Evolutionary conservation across 1,139 yeast genomes (phyloP), one percentile per base, ranked within the genome.

Genomic region (Yamadazyma triangularis): DNA sequence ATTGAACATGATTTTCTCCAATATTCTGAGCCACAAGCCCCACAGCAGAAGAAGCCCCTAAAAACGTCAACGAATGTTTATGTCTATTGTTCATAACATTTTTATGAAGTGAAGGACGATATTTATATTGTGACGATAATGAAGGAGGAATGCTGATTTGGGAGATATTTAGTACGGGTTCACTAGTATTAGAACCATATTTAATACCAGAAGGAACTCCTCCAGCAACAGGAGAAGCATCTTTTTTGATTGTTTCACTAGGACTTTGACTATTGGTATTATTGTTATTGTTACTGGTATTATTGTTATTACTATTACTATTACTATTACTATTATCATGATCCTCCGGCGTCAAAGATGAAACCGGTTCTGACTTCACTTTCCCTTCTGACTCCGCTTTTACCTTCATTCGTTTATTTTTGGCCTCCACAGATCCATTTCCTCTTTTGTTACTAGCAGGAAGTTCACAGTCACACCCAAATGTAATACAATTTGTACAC

Each of bases 401-500:
- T 2, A 31, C 33, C 3, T 27, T 30, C 4, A 21, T 9, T 13
- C 39, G 38, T 15, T 56, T 53, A 19, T 45, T 39, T 35, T 53
- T 50, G 9, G 55, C 43, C 15, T 55, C 58, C 1, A 39, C 51
- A 2, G 54, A 38, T 15, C 51, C 47, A 30, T 51, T 56, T 15
- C 69, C 69, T 48, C 75, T 50, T 48, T 69, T 61, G 49, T 70
- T 71, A 15, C 69, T 70, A 33, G 77, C 84, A 1, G 87, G 87
- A 29, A 79, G 64, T 23, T 65, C 61, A 57, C 89, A 81, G 39
- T 79, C 87, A 51, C 86, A 78, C 2, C 85, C 84, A 57, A 81
- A 81, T 1, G 88, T 83, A 29, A 79, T 70, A 50, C 89, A 81
- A 52, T 81, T 81, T 19, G 88, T 79, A 50, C 89, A 81, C 3